Base-by-base conservation (phyloP, 331 rosid species). In the Malus hybrid region DNA sequence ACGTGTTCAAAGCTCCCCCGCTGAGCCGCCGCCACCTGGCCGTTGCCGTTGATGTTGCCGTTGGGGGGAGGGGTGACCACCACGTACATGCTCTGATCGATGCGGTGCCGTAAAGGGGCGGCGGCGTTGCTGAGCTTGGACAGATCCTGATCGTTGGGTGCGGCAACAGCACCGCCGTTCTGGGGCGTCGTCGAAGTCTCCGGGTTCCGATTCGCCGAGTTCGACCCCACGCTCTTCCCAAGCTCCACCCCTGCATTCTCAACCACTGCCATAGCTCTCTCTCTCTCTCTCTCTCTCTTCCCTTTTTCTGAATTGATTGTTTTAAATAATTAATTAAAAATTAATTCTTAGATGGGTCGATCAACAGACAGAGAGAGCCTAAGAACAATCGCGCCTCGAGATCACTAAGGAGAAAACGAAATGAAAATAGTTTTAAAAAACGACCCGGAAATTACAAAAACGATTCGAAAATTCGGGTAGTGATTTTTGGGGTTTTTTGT, bases 161-260 rank as follows among this genome's bases (percentile, higher is more conserved):
- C 55, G 4, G 56, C 63, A 18, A 20, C 74, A 16, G 22, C 55
- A n/a, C 74, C 65, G 19, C 70, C 76, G 22, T 78, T 59, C 71
- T 46, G 20, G 46, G 42, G 22, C 44, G 74, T 42, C 48, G 48
- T 42, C 48, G 48, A 27, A 10, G 44, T 7, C 75, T 74, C 83
- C 31, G 56, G 57, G 82, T 65, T 74, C 74, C 74, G 79, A 74
- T 68, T 79, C 65, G 71, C 60, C 24, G 78, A 57, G 54, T 78
- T 78, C 44, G 74, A 67, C 65, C 78, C 78, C 70, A 60, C 82
- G 66, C 20, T 60, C 68, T 76, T 74, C 52, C 73, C 80, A 69
- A 76, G 60, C 74, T 80, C 84, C 69, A 48, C 74, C 20, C 80
- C 84, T 29, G 80, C 84, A 71, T 76, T 80, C 77, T 80, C 84